Evolutionary conservation across 257 asterid genomes (phyloP).

Genomic region (Lantana camara): DNA sequence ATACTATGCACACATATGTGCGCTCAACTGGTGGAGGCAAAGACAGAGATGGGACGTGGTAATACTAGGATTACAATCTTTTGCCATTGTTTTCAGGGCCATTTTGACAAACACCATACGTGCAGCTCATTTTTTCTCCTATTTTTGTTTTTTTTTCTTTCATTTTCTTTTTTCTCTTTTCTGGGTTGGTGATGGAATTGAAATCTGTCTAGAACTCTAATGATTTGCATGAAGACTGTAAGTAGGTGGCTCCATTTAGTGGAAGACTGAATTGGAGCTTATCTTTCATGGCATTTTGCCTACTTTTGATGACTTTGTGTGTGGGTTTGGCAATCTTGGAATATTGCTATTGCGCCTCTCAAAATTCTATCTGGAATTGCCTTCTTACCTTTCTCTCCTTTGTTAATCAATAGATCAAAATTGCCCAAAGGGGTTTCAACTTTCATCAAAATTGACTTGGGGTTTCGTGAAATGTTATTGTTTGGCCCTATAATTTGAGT

Average conservation of each 20-base stretch:
- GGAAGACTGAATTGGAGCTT: slow-evolving; percentile 61
- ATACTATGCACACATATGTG: slow-evolving; percentile 24
- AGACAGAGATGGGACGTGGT: slow-evolving; percentile 61
- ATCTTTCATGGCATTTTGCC: slow-evolving; percentile 47
- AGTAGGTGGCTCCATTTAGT: slow-evolving; percentile 42
- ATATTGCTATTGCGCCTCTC: slow-evolving; percentile 30
- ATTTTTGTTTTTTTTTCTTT: no score
- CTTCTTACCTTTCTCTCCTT: not conserved
- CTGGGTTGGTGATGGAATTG: slow-evolving; percentile 13
- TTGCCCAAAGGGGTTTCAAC: no score
- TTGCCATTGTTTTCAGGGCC: slow-evolving; percentile 41
- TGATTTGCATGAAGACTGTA: slow-evolving; percentile 63
- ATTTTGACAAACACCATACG: slow-evolving; percentile 27
- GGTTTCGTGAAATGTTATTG: no score
- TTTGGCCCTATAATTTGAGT: no score
- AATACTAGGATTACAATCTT: slow-evolving; percentile 55
- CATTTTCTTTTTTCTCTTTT: slow-evolving; percentile 21
- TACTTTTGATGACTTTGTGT: slow-evolving; percentile 37
- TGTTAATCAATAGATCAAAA: no score
- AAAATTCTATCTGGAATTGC: slow-evolving; percentile 24
- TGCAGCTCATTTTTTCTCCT: not conserved
- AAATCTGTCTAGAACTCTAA: slow-evolving; percentile 40
- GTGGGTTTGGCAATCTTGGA: slow-evolving; percentile 44
- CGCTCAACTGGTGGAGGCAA: slow-evolving; percentile 32
- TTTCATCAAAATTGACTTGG: no score